Evolutionary conservation across 345 rosid genomes (phyloP), one percentile per base, ranked within the genome.

Genomic region (Gossypium longicalyx): DNA sequence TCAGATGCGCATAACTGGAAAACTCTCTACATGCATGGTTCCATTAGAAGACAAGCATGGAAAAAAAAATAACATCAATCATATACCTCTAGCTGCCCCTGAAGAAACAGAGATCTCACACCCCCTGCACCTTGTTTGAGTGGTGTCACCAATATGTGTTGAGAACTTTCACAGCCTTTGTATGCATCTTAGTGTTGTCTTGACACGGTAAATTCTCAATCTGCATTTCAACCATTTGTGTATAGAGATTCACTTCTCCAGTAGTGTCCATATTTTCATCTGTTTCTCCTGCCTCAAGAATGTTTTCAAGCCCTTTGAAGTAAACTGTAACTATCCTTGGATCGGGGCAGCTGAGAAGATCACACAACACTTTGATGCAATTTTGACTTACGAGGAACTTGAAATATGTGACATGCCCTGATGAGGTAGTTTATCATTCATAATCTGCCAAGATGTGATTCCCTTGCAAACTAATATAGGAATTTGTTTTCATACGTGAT

Each of bases 301-400:
- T 82, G 59, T 85, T 89, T 49, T 89, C 88, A 3, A 89, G 85
- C 52, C 87, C 85, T 72, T 87, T 85, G 71, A 89, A 80, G 78
- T 86, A 85, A 72, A 87, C 77, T 16, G 87, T 87, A 25, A 66
- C 53, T 44, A 87, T 93, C 75, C 92, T 88, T 67, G 93, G 92
- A 84, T 93, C 97, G 12, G 92, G 90, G 84, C 90, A 89, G 56
- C 79, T 74, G 47, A 93, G 84, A 74, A 93, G 98, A 83, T 89
- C 93, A 41, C 97, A 91, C 44, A 91, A 79, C 16, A 93, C 92
- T 81, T 89, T 89, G 82, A 93, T 87, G 76, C 93, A 89, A n/a
- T 92, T 92, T 77, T 88, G 92, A 72, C 82, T 79, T 70, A 89
- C 93, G 73, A 91, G 80, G 80, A 78, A 79, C 83, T 87, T 89